A percentile compares a stretch with the other conserved stretches of the same genome.
Evolutionary conservation across 2,329 filamentous ascomycete species (phyloP).

Genomic region (Spiromastix sp.): DNA sequence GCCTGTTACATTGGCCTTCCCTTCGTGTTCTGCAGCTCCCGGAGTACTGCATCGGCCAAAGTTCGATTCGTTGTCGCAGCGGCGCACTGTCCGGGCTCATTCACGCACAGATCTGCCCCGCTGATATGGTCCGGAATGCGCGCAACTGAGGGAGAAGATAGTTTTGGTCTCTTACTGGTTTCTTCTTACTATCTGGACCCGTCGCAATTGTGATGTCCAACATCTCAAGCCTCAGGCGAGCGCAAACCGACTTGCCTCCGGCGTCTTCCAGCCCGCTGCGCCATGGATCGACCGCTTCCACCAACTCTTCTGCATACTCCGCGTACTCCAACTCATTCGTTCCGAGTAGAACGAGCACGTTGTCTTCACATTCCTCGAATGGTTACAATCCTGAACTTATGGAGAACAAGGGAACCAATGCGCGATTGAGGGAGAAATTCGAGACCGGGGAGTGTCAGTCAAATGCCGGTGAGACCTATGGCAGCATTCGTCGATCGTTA

Average conservation of each 20-base stretch:
- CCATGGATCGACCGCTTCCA: slow-evolving; percentile 46
- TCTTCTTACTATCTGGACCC: slow-evolving; percentile 21
- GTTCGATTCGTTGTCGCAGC: neutral
- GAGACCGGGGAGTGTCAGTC: slow-evolving; percentile 14
- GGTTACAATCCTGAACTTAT: slow-evolving; percentile 21
- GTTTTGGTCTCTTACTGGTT: slow-evolving; percentile 17
- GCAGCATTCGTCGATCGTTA: slow-evolving; percentile 63
- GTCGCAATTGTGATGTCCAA: slow-evolving; percentile 29
- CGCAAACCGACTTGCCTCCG: slow-evolving; percentile 29
- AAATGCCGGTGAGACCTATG: slow-evolving; percentile 56
- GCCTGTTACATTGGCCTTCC: no score
- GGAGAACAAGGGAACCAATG: slow-evolving; percentile 33
- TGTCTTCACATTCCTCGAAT: slow-evolving; percentile 62
- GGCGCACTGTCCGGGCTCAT: neutral
- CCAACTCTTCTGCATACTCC: slow-evolving; percentile 43
- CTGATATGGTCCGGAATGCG: slow-evolving; percentile 28
- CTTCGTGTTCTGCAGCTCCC: no score
- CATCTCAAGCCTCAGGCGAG: slow-evolving; percentile 25
- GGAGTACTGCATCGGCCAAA: no score
- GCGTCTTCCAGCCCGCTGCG: slow-evolving; percentile 39
- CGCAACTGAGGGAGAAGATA: slow-evolving; percentile 21
- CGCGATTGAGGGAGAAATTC: slow-evolving; percentile 15
- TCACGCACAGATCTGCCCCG: neutral
- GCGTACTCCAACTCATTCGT: slow-evolving; percentile 37
- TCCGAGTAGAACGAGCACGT: slow-evolving; percentile 55